phyloP scores from a whole-genome alignment of 345 rosid genomes.

The Moricandia moricandioides region DNA sequence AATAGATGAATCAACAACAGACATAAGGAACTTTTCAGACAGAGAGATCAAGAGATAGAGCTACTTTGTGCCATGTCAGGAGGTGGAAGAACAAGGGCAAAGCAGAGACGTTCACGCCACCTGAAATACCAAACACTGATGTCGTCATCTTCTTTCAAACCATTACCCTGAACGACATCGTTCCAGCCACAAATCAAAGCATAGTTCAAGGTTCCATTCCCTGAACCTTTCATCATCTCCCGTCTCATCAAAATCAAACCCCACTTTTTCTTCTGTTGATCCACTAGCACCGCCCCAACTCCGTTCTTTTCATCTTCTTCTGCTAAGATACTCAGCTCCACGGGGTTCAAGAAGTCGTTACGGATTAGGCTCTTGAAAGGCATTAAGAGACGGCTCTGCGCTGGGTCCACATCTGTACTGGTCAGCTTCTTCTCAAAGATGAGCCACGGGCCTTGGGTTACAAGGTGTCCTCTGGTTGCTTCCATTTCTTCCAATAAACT shows the following conservation, averaged over 20 bases:
- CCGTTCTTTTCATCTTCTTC: not conserved
- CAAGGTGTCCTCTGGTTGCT: not conserved
- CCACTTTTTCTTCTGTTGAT: not conserved
- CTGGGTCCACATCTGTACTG: not conserved
- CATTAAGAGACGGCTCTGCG: conserved; percentile 8
- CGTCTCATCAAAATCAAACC: not conserved
- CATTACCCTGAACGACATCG: not conserved
- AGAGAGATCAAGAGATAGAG: not conserved
- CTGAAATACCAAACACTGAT: conserved; percentile 23
- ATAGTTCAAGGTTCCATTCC: conserved; percentile 1
- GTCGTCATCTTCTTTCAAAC: not conserved
- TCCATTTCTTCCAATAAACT: not conserved
- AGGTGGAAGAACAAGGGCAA: conserved; percentile 24
- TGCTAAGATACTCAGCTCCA: not conserved
- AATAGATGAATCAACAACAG: not conserved
- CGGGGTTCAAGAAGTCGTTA: conserved; percentile 8
- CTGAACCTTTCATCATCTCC: not conserved
- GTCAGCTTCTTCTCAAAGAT: not conserved
- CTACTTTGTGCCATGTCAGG: not conserved
- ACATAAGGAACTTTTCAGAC: not conserved
- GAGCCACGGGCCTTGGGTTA: not conserved
- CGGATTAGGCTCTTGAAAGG: not conserved
- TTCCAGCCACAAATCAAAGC: conserved; percentile 22
- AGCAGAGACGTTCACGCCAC: conserved; percentile 3
- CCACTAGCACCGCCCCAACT: not conserved